Evolutionary conservation across 2,329 filamentous ascomycete genomes (phyloP).

Genomic region (Ceratocystis ficicola): DNA sequence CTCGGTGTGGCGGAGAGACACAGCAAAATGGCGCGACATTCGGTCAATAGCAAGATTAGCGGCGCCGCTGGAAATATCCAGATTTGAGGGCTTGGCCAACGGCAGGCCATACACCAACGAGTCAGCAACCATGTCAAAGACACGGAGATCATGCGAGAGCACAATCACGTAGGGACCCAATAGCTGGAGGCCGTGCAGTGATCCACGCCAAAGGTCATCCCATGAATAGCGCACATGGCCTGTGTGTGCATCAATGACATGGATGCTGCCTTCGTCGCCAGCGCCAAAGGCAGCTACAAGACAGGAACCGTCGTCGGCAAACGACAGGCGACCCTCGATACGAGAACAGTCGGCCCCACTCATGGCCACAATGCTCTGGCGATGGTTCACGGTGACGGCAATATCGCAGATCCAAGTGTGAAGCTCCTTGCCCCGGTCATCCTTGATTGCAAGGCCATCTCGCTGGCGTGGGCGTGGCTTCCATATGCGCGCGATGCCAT

Average conservation of each 20-base stretch:
- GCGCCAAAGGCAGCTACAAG: slow-evolving; percentile 55
- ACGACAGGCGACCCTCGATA: slow-evolving; percentile 54
- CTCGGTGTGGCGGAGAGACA: slow-evolving; percentile 40
- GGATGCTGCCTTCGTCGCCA: slow-evolving; percentile 48
- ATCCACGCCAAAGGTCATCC: slow-evolving; percentile 53
- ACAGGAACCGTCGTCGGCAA: slow-evolving; percentile 73
- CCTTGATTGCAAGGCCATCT: slow-evolving; percentile 54
- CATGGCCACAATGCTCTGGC: slow-evolving; percentile 29
- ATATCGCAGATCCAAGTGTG: slow-evolving; percentile 64
- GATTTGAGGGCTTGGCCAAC: slow-evolving; percentile 35
- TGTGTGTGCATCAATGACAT: slow-evolving; percentile 62
- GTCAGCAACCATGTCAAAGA: slow-evolving; percentile 78
- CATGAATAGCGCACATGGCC: slow-evolving; percentile 56
- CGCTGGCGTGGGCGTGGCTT: slow-evolving; percentile 56
- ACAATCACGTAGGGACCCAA: slow-evolving; percentile 63
- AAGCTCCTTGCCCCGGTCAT: slow-evolving; percentile 44
- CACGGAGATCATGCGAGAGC: slow-evolving; percentile 58
- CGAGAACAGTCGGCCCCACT: slow-evolving; percentile 26
- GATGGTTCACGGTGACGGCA: slow-evolving; percentile 40
- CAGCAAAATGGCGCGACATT: slow-evolving; percentile 51
- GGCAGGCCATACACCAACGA: slow-evolving; percentile 53
- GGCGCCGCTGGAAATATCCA: slow-evolving; percentile 34
- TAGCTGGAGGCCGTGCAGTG: slow-evolving; percentile 56
- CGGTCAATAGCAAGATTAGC: slow-evolving; percentile 61
- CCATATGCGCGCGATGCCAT: slow-evolving; percentile 71